Evolutionary conservation across 805 yeast genomes (phyloP), one percentile per base, ranked within the genome.

Genomic region (Teunomyces barrocoloradensis): DNA sequence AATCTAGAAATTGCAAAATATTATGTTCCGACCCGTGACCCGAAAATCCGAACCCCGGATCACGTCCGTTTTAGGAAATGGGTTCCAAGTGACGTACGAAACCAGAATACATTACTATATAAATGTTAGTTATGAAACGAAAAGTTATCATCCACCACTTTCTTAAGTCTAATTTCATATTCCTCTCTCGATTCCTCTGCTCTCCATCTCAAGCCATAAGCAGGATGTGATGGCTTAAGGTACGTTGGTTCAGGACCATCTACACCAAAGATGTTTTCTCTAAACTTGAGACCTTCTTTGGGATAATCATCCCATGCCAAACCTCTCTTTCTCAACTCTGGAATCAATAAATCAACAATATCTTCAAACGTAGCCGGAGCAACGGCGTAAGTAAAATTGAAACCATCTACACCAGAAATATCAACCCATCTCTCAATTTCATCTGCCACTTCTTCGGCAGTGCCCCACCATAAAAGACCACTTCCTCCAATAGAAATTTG

Each of bases 401-500:
- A 71, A 0, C 78, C 78, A 50, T 74, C 79, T 20, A 74, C 63
- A 41, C 65, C 74, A 13, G 69, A 60, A 18, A 62, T 58, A 10
- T 65, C 65, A 5, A 67, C 70, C 70, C 74, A 74, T 38, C 56
- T 47, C 47, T 71, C 70, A 30, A 74, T 60, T 49, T 64, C 63
- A 45, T 73, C 73, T 6, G 73, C 75, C 18, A 74, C 73, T 41
- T 67, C 66, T 11, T 50, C 47, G 4, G 74, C 61, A 12, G 67
- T 63, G 0, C 79, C 78, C 30, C 58, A 58, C 29, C 68, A 52
- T 1, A 59, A 60, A 9, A 64, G 59, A n/a, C 74, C 74, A 17
- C 66, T 48, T 9, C 68, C 68, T 35, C 63, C 63, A 30, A 55
- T 52, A 4, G 58, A 53, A 25, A 64, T 64, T 39, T 61, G 60